A percentile compares a stretch with the other conserved stretches of the same genome.
Evolutionary conservation across 306 rosid genomes (phyloP).

Genomic region (Prunus davidiana): DNA sequence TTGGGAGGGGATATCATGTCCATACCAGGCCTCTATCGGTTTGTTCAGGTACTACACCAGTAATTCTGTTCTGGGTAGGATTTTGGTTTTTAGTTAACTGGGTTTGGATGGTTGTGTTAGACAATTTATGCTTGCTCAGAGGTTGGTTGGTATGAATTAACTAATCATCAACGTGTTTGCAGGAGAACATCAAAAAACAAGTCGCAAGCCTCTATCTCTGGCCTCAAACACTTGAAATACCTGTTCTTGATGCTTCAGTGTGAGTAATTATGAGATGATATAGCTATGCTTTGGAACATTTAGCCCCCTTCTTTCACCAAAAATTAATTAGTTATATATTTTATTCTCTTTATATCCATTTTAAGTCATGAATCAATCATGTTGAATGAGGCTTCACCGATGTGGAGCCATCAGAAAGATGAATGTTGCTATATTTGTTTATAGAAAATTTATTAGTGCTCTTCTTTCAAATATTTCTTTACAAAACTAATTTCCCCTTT

Average conservation of each 20-base stretch:
- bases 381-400: not conserved
- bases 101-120: conserved; percentile 9
- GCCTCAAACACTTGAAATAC: conserved; percentile 75
- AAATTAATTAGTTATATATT: not conserved
- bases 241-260: conserved; percentile 74
- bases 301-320: not conserved
- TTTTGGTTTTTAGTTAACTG: not conserved
- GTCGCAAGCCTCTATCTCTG: conserved; percentile 78
- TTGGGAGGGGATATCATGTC: conserved; percentile 92
- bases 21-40: conserved; percentile 78
- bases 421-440: not conserved
- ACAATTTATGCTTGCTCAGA: not conserved
- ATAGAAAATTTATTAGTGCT: not conserved
- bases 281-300: not conserved
- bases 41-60: conserved; percentile 72
- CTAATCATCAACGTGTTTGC: conserved; percentile 31
- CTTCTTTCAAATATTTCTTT: not conserved
- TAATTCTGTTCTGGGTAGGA: conserved; percentile 25
- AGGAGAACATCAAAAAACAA: conserved; percentile 76
- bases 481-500: not conserved
- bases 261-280: conserved; percentile 39
- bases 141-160: conserved; percentile 8
- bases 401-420: not conserved
- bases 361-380: not conserved
- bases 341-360: not conserved